Base-by-base conservation (phyloP, 192 early-diverging fungal genomes). In the Gaertneriomyces semiglobifer region DNA sequence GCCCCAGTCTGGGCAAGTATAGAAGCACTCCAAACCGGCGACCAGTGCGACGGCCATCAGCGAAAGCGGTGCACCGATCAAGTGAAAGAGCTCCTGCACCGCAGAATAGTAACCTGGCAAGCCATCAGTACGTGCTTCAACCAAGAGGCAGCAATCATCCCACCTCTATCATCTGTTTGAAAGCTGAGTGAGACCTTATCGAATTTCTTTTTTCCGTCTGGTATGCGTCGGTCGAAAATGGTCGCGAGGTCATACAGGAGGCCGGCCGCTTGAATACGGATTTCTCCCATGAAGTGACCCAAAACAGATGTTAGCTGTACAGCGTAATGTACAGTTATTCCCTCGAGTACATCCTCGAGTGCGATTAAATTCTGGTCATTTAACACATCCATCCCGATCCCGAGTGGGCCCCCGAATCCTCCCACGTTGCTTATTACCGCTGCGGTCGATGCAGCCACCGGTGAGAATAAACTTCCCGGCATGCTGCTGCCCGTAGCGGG, bases 1-100 rank as follows among this genome's bases (percentile, higher is more conserved):
- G 5, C 62, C 65, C 71, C 79, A 75, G 53, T 86, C 84, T 39
- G 63, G 62, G 58, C 74, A 75, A 3, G 71, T 74, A 55, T 86
- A 78, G 59, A 85, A 86, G 53, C 72, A 70, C 65, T 86, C 84
- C 33, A 86, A 67, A 14, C 82, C 83, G n/a, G 84, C 74, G n/a
- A 86, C 78, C 11, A 86, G 42, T 9, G 83, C 69, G 19, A 86
- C 72, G 2, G 69, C 70, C 77, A 86, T 81, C 18, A 45, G 44
- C n/a, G 70, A 68, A 5, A 86, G 59, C 4, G 76, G 52, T 12
- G 68, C 57, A 14, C 76, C 83, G 40, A 84, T 78, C 53, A 62
- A 58, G 41, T 77, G 66, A 50, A 84, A 83, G 16, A 84, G 63
- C 42, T 83, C 75, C 47, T 79, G 81, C 0, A 83, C 71, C 0